Evolutionary conservation across 2,329 filamentous ascomycete species (phyloP).

Genomic region (Aspergillus sp.): DNA sequence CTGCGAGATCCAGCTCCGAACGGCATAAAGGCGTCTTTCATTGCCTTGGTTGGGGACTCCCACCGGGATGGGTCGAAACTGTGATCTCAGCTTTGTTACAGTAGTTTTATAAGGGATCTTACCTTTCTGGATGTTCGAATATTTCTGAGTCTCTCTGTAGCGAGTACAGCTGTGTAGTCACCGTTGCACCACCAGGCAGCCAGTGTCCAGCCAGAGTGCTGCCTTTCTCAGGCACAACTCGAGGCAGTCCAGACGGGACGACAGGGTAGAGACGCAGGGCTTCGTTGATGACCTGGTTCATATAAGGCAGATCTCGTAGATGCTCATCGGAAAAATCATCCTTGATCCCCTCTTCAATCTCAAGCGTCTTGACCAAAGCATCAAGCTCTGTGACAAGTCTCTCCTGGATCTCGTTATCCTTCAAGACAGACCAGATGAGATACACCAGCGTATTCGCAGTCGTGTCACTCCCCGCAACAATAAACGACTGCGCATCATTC

Average conservation of each 20-base stretch:
- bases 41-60: conserved; percentile 30
- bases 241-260: conserved; percentile 56
- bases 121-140: conserved; percentile 50
- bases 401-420: conserved; percentile 14
- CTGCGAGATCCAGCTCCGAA: conserved; percentile 67
- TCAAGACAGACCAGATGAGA: conserved; percentile 26
- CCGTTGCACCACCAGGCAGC: conserved; percentile 53
- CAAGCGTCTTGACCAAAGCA: neutral
- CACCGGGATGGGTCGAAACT: conserved; percentile 30
- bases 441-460: conserved; percentile 54
- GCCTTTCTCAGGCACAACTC: conserved; percentile 49
- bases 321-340: conserved; percentile 29
- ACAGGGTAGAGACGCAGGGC: conserved; percentile 58
- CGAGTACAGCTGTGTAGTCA: conserved; percentile 56
- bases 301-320: conserved; percentile 53
- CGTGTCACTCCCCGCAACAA: conserved; percentile 55
- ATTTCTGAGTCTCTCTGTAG: conserved; percentile 55
- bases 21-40: conserved; percentile 62
- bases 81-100: neutral
- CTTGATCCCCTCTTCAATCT: neutral
- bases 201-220: conserved; percentile 42
- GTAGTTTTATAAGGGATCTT: no score
- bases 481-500: conserved; percentile 45
- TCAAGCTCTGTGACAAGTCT: conserved; percentile 22
- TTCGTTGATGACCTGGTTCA: conserved; percentile 61